Conservation (phyloP, 2,329 filamentous ascomycete species). For the Exophiala xenobiotica region DNA sequence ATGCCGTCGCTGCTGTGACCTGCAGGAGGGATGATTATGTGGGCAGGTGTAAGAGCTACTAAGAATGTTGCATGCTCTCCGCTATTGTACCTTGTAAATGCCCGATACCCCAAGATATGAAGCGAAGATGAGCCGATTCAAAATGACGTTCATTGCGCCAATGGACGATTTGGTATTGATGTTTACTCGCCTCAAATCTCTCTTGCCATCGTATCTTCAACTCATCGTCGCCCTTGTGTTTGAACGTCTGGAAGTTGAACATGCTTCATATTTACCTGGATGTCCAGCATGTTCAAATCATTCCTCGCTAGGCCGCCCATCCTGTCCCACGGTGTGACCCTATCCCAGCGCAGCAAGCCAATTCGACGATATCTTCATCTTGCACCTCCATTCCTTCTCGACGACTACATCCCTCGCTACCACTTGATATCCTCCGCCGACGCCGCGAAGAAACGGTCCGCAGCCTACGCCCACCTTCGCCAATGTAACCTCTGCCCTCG, state of each 20-base stretch:
- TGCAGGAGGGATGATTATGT: background rate
- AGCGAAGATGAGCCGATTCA: background rate
- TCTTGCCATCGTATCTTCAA: background rate
- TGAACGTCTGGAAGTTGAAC: too few species aligned
- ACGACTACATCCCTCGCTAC: constrained; percentile 73
- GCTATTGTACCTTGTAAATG: too few species aligned
- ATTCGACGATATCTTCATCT: constrained; percentile 47
- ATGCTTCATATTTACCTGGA: background rate
- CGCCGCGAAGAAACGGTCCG: constrained; percentile 69
- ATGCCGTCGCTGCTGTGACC: too few species aligned
- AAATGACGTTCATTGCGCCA: constrained; percentile 1
- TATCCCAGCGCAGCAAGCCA: background rate
- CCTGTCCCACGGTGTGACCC: background rate
- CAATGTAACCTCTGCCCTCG: constrained; percentile 82
- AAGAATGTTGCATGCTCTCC: too few species aligned
- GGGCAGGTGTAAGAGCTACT: too few species aligned
- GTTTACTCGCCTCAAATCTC: background rate
- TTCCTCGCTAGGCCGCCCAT: constrained; percentile 15
- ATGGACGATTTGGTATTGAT: background rate
- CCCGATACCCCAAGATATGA: too few species aligned
- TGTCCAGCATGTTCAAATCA: constrained; percentile 20
- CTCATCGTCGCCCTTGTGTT: background rate
- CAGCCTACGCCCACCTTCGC: constrained; percentile 70
- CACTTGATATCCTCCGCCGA: constrained; percentile 66
- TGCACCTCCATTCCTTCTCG: constrained; percentile 67